Evolutionary conservation across 768 basidiomycete species (phyloP).

Genomic region (Trichaptum fuscoviolaceum): DNA sequence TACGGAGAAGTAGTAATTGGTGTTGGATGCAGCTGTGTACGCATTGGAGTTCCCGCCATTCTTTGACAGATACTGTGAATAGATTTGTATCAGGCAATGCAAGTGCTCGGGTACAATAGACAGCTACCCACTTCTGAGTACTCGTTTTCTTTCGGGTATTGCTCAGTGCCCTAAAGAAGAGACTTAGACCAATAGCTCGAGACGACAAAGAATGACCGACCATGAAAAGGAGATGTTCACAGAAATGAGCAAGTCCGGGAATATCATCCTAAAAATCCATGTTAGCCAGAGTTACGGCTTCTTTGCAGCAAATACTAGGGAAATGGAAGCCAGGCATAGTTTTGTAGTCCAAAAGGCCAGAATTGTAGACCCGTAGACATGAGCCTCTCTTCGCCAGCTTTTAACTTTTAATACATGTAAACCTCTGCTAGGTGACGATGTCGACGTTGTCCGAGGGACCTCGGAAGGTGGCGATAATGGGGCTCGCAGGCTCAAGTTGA

Average conservation of each 20-base stretch:
- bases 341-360: too few species aligned
- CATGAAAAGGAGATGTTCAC: conserved; percentile 96
- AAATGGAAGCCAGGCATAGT: too few species aligned
- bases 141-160: conserved; percentile 89
- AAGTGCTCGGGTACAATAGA: background rate
- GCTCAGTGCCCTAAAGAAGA: conserved; percentile 64
- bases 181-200: conserved; percentile 4
- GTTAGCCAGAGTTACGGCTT: background rate
- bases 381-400: too few species aligned
- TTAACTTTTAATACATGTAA: background rate
- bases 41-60: conserved; percentile 84
- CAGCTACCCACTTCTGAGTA: conserved; percentile 66
- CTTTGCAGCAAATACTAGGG: background rate
- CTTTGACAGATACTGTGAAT: conserved; percentile 63
- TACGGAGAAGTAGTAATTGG: conserved; percentile 82
- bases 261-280: conserved; percentile 58
- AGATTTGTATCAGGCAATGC: conserved; percentile 1
- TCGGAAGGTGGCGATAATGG: background rate
- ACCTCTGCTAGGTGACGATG: background rate
- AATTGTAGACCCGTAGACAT: too few species aligned
- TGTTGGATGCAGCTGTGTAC: conserved; percentile 87
- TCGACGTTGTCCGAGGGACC: background rate
- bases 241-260: conserved; percentile 91
- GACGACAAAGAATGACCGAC: conserved; percentile 36
- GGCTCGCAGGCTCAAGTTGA: background rate